Evolutionary conservation across 306 rosid genomes (phyloP).

Genomic region (Castanea crenata): DNA sequence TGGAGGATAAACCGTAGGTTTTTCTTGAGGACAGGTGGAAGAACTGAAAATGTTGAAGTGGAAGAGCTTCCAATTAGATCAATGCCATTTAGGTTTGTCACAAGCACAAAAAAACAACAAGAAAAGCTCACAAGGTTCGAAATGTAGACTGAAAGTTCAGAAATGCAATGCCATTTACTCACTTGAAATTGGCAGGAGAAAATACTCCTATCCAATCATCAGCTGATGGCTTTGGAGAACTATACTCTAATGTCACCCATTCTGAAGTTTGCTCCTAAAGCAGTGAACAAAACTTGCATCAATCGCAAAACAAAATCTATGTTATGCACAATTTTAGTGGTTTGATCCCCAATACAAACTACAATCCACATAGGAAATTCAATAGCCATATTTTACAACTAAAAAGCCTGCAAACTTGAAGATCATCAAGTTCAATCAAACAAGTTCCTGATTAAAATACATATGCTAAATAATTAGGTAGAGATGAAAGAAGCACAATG

Average conservation of each 20-base stretch:
- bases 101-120: background rate
- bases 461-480: background rate
- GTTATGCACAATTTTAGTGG: background rate
- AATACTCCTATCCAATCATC: constrained; percentile 93
- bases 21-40: constrained; percentile 66
- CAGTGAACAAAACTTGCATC: constrained; percentile 17
- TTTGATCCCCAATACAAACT: background rate
- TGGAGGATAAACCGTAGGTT: constrained; percentile 54
- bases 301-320: constrained; percentile 11
- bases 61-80: constrained; percentile 18
- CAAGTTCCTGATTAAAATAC: background rate
- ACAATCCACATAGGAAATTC: background rate
- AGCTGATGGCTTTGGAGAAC: constrained; percentile 56
- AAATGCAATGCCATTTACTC: background rate
- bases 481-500: background rate
- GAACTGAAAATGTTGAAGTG: constrained; percentile 50
- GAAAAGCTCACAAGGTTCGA: background rate
- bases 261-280: constrained; percentile 67
- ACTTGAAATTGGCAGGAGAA: constrained; percentile 93
- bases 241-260: constrained; percentile 60
- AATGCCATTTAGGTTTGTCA: background rate
- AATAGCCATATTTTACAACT: background rate
- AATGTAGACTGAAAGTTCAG: background rate
- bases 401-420: background rate
- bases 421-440: background rate